Percentiles rank a stretch among this genome's conserved stretches.
phyloP scores from a whole-genome alignment of 495 filamentous ascomycete genomes.

The Hypoxylon intermedium region DNA sequence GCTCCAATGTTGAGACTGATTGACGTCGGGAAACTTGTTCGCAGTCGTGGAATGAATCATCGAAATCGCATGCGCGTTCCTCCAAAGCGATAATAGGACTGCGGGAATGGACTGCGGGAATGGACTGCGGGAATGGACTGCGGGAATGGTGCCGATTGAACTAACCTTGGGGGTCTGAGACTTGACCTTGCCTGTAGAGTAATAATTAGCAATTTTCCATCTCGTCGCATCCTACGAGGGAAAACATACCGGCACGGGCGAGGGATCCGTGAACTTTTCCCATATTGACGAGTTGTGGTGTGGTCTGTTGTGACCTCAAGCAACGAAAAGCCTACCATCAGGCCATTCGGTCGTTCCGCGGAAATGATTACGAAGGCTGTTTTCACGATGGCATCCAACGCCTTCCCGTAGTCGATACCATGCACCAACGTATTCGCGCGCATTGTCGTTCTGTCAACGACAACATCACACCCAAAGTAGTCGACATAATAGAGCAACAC shows the following conservation, averaged over 20 bases:
- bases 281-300: conserved; percentile 59
- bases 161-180: conserved; percentile 54
- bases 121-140: background rate
- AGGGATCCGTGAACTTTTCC: conserved; percentile 92
- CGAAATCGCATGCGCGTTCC: conserved; percentile 18
- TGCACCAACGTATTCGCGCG: no score
- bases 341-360: no score
- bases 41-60: conserved; percentile 1
- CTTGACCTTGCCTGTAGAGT: conserved; percentile 55
- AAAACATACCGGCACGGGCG: conserved; percentile 80
- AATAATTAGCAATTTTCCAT: conserved; percentile 8
- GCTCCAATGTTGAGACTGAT: background rate
- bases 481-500: no score
- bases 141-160: conserved; percentile 6
- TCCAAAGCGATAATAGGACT: no score
- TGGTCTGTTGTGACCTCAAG: conserved; percentile 17
- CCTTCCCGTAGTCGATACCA: no score
- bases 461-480: no score
- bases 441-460: no score
- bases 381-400: no score
- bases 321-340: no score
- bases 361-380: no score
- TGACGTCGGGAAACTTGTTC: conserved; percentile 4
- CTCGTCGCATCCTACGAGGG: no score
- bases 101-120: no score